Evolutionary conservation across 2,329 filamentous ascomycete species (phyloP), one percentile per base, ranked within the genome.

Genomic region (Colletotrichum falcatum): DNA sequence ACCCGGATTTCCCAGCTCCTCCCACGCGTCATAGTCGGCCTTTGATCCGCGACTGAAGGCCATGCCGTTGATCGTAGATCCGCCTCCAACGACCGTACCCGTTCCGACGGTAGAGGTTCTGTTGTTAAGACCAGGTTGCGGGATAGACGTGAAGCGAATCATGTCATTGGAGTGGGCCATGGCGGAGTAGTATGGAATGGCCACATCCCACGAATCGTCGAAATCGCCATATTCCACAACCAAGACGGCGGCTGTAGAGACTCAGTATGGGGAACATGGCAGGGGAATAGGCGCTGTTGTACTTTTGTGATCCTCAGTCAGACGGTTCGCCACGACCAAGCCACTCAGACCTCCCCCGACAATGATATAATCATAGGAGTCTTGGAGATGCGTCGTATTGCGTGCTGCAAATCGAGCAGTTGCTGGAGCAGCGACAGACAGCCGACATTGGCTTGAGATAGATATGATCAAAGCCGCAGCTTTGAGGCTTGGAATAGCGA

Each of bases 11-110:
- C 83, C 83, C 2, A 85, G 76, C 1, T 74, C 72, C 62, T 82
- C 82, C 83, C 83, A 85, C 6, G 80, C 81, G 63, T 85, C 80
- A 44, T 83, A 80, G 53, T 85, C 78, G 2, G 80, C 76, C 16
- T 76, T 78, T 54, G 83, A 79, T 2, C 82, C 83, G 7, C 83
- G 78, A 28, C 84, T 79, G 58, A 84, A 85, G 7, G 81, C 80
- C 84, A 85, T 84, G 30, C 77, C 79, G 74, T 70, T 66, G n/a
- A 72, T 72, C 1, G 79, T 78, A 6, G 79, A 79, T 6, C 80
- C 78, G 2, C 71, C 71, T 63, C 60, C 55, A 18, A 69, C 44
- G 2, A 46, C 60, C n/a, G 74, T 73, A 14, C 78, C 80, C n/a
- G 77, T 76, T 14, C 72, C 68, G 0, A 81, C 75, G 7, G 72